phyloP scores from a whole-genome alignment of 2,329 filamentous ascomycete genomes.

The Diplodia sapinea region DNA sequence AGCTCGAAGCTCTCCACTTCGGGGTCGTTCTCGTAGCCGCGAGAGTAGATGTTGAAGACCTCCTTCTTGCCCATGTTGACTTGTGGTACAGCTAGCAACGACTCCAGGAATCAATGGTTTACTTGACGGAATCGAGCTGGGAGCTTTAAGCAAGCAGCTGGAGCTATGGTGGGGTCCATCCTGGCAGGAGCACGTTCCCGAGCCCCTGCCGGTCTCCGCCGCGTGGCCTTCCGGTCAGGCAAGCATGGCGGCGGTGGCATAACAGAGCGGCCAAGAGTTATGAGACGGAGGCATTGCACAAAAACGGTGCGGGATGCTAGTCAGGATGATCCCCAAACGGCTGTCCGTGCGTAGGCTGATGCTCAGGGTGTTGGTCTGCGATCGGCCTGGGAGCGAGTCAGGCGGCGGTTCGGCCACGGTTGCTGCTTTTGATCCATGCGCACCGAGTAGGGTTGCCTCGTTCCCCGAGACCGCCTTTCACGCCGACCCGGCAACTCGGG shows the following conservation, averaged over 20 bases:
- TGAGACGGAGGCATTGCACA: background rate
- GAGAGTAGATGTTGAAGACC: background rate
- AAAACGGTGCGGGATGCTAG: background rate
- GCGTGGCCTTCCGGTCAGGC: background rate
- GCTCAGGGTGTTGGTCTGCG: background rate
- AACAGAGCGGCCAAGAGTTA: background rate
- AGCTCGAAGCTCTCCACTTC: conserved; percentile 14
- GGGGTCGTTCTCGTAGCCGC: conserved; percentile 8
- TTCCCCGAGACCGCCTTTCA: background rate
- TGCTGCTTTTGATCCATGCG: too few species aligned
- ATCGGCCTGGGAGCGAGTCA: conserved; percentile 9
- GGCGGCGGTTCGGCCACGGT: too few species aligned
- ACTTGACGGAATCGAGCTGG: background rate
- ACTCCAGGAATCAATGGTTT: background rate
- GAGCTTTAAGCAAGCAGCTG: conserved; percentile 5
- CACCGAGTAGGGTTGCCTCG: background rate
- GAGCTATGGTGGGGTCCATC: conserved; percentile 3
- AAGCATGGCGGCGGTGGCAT: background rate
- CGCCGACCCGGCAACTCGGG: background rate
- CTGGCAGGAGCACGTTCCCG: background rate
- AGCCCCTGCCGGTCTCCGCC: background rate
- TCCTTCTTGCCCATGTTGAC: conserved; percentile 7
- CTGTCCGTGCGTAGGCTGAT: conserved; percentile 3
- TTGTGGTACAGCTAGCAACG: too few species aligned
- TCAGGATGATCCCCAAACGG: background rate